These are phyloP conservation scores for Triangularia setosa DNA, from an alignment of 2,329 filamentous ascomycete genomes.

Conservation along the genomic window DNA sequence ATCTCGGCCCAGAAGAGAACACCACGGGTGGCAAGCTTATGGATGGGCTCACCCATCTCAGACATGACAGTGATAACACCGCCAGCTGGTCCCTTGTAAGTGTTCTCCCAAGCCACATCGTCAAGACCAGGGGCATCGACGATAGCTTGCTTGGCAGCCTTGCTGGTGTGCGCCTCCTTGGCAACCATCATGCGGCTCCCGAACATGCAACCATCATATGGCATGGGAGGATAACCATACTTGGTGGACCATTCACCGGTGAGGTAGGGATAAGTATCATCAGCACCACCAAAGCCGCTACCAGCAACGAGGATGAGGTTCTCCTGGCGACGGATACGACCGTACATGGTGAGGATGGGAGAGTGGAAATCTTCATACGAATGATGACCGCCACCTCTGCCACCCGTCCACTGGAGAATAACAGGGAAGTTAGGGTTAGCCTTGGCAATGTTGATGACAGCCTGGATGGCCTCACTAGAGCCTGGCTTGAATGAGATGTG, in stretches of 20 bases:
- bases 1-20: constrained; percentile 98
- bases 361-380: constrained; percentile 95
- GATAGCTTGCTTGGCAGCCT: constrained; percentile 84
- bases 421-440: constrained; percentile 94
- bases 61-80: constrained; percentile 95
- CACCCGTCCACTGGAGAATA: constrained; percentile 91
- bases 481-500: constrained; percentile 95
- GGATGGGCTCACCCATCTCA: constrained; percentile 99
- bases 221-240: constrained; percentile 88
- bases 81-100: constrained; percentile 85
- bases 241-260: constrained; percentile 84
- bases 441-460: constrained; percentile 88
- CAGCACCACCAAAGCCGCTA: constrained; percentile 84
- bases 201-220: constrained; percentile 87
- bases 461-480: constrained; percentile 80
- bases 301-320: constrained; percentile 89
- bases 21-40: constrained; percentile 96
- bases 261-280: constrained; percentile 89
- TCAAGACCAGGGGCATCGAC: constrained; percentile 79
- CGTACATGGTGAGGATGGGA: constrained; percentile 87
- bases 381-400: constrained; percentile 89
- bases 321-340: constrained; percentile 75
- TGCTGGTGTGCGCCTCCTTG: constrained; percentile 86
- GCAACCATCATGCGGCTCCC: constrained; percentile 94
- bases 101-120: constrained; percentile 84